A percentile compares a stretch with the other conserved stretches of the same genome.
Evolutionary conservation across 352 stramenopile genomes (phyloP).

Genomic region (Phytophthora citrophthora): DNA sequence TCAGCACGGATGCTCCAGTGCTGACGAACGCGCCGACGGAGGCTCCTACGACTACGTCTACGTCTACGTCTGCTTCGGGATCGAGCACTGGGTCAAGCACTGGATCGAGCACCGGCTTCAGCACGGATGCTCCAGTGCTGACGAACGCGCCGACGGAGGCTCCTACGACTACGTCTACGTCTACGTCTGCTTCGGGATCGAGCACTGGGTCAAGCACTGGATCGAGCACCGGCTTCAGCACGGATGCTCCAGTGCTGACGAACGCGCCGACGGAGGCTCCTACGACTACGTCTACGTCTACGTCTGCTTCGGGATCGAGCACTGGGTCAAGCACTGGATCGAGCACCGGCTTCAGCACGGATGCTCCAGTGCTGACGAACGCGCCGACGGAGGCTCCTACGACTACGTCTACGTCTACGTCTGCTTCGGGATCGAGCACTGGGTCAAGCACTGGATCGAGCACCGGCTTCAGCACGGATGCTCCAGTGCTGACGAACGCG

Average conservation of each 20-base stretch:
- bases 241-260: not conserved
- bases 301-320: not conserved
- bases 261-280: not conserved
- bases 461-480: too few relatives aligned
- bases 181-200: not conserved
- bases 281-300: not conserved
- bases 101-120: not conserved
- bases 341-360: not conserved
- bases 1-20: too few relatives aligned
- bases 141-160: not conserved
- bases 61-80: not conserved
- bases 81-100: conserved; percentile 8
- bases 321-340: not conserved
- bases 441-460: too few relatives aligned
- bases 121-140: not conserved
- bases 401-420: too few relatives aligned
- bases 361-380: not conserved
- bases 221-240: not conserved
- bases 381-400: not conserved
- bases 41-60: not conserved
- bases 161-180: not conserved
- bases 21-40: not conserved
- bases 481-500: too few relatives aligned
- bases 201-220: not conserved
- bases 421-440: too few relatives aligned